Evolutionary conservation across 2,329 filamentous ascomycete species (phyloP), one percentile per base, ranked within the genome.

Genomic region (Penicillium sp.): DNA sequence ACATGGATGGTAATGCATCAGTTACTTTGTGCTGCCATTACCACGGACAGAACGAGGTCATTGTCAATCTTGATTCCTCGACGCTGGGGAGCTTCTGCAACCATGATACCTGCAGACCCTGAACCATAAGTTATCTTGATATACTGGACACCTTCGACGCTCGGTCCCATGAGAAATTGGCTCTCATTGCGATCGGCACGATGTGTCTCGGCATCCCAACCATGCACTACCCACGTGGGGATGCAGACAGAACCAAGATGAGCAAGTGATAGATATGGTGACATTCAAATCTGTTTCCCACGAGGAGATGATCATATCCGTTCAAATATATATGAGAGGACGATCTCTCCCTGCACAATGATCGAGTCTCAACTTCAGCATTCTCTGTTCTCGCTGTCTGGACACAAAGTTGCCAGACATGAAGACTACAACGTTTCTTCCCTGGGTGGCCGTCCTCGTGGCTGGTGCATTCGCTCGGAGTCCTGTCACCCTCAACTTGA

Each of bases 401-500:
- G 19, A 22, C 8, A 11, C 8, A 13, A 13, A 11, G 3, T 22
- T 16, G 19, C 2, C 26, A 48, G 30, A 48, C 13, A 48, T 48
- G 45, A 48, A 48, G 45, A 26, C 26, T 4, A 48, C 45, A n/a
- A 30, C 45, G 3, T 11, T 48, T n/a, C 26, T 48, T 48, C 26
- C 45, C 45, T 30, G 30, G 45, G 7, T 48, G 25, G 25, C 45
- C 26, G 45, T 26, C 45, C 25, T 48, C 6, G 26, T 30, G 45
- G 45, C 14, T 14, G 25, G 45, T 4, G 45, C 30, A 25, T 48
- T 26, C 30, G 45, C 45, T 30, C 45, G 45, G 16, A 26, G 7
- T 30, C 51, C 56, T 33, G 52, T 70, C 48, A 68, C 33, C 25
- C 51, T 53, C 51, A 53, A 38, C 22, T 40, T 53, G 51, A 53